Conservation (phyloP, 768 basidiomycete species). For the Agrocybe pediades region DNA sequence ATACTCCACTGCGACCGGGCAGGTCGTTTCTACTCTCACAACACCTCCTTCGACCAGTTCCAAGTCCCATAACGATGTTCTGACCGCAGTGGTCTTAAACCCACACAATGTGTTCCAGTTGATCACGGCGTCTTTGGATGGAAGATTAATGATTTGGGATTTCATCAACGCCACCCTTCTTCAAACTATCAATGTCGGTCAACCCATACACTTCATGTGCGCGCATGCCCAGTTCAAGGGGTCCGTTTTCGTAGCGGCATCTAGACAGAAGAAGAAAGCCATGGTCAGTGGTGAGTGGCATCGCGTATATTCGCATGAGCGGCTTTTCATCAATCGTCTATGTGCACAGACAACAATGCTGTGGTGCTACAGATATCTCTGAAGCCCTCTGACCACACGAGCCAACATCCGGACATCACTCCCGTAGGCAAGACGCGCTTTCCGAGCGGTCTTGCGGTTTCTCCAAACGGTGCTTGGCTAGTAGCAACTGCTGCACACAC, state of each 20-base stretch:
- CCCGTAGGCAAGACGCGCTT: slow-evolving; percentile 68
- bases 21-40: slow-evolving; percentile 83
- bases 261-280: slow-evolving; percentile 49
- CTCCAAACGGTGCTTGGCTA: slow-evolving; percentile 77
- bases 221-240: slow-evolving; percentile 71
- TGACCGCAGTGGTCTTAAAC: slow-evolving; percentile 77
- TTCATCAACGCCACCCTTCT: slow-evolving; percentile 83
- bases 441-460: slow-evolving; percentile 67
- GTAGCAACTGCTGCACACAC: slow-evolving; percentile 76
- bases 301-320: neutral
- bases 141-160: slow-evolving; percentile 91
- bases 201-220: slow-evolving; percentile 72
- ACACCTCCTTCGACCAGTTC: slow-evolving; percentile 40
- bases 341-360: slow-evolving; percentile 49
- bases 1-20: slow-evolving; percentile 75
- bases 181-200: slow-evolving; percentile 68
- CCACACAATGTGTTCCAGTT: slow-evolving; percentile 90
- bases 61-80: slow-evolving; percentile 43
- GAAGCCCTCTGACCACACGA: slow-evolving; percentile 43
- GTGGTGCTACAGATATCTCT: slow-evolving; percentile 67
- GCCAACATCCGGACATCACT: slow-evolving; percentile 50
- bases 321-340: slow-evolving; percentile 11
- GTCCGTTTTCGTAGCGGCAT: slow-evolving; percentile 67
- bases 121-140: slow-evolving; percentile 82
- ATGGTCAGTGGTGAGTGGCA: slow-evolving; percentile 28